Conservation (phyloP, 2,329 filamentous ascomycete genomes). For the Aspergillus sp. region DNA sequence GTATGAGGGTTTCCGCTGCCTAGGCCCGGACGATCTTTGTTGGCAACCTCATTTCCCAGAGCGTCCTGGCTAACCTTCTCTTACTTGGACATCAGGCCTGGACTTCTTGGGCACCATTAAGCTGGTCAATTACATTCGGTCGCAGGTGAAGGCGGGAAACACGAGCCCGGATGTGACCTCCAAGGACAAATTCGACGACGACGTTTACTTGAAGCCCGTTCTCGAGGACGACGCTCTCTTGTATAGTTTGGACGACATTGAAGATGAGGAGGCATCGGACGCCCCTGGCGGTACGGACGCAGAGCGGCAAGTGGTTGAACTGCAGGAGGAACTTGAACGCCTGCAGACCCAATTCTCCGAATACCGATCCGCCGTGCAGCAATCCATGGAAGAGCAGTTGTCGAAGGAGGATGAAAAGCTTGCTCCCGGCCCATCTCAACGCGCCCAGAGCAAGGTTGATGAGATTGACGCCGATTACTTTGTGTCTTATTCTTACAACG, state of each 20-base stretch:
- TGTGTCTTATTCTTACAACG: conserved; percentile 66
- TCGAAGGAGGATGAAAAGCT: conserved; percentile 53
- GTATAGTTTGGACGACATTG: conserved; percentile 79
- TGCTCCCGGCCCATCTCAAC: conserved; percentile 27
- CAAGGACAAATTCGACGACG: conserved; percentile 66
- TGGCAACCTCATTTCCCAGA: conserved; percentile 5
- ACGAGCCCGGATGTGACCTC: conserved; percentile 58
- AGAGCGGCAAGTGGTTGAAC: conserved; percentile 54
- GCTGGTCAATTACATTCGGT: conserved; percentile 67
- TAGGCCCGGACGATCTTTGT: conserved; percentile 6
- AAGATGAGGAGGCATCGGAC: conserved; percentile 36
- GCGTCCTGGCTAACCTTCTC: conserved; percentile 14
- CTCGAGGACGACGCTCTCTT: conserved; percentile 87
- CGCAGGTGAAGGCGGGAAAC: conserved; percentile 48
- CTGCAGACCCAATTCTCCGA: conserved; percentile 63
- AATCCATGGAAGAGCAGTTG: conserved; percentile 66
- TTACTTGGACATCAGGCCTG: conserved; percentile 50
- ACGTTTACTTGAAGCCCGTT: conserved; percentile 78
- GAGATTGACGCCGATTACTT: conserved; percentile 64
- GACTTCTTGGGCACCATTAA: conserved; percentile 74
- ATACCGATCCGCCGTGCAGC: conserved; percentile 64
- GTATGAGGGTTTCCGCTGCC: conserved; percentile 11
- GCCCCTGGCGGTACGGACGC: conserved; percentile 34
- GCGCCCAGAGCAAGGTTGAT: conserved; percentile 34
- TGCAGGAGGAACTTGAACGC: conserved; percentile 62